A percentile compares a stretch with the other conserved stretches of the same genome.
phyloP scores from a whole-genome alignment of 805 yeast genomes.

The Saturnispora besseyi region DNA sequence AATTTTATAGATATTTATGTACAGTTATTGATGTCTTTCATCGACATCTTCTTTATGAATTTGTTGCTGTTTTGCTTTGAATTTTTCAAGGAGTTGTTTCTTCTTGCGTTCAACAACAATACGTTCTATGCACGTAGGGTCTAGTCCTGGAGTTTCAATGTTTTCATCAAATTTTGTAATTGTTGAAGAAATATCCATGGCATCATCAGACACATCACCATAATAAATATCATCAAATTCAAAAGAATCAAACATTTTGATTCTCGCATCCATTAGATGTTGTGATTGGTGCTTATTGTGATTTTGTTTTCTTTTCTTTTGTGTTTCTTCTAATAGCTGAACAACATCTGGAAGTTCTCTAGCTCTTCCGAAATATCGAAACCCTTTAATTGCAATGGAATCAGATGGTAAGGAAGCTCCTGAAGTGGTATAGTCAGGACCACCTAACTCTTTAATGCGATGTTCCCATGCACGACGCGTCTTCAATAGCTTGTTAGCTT shows the following conservation, averaged over 20 bases:
- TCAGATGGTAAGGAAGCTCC: not conserved
- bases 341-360: slow-evolving; percentile 68
- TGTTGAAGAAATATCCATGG: slow-evolving; percentile 18
- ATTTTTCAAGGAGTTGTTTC: slow-evolving; percentile 34
- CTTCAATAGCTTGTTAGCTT: slow-evolving; percentile 52
- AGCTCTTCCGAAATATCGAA: slow-evolving; percentile 77
- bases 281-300: slow-evolving; percentile 7
- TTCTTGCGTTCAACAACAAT: slow-evolving; percentile 40
- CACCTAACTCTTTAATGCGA: slow-evolving; percentile 61
- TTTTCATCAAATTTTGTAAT: not conserved
- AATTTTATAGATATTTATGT: slow-evolving; percentile 8
- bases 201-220: slow-evolving; percentile 11
- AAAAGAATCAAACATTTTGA: not conserved
- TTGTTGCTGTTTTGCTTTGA: slow-evolving; percentile 24
- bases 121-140: slow-evolving; percentile 26
- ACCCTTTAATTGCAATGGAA: slow-evolving; percentile 36
- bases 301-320: slow-evolving; percentile 16
- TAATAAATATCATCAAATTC: slow-evolving; percentile 21
- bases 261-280: slow-evolving; percentile 7
- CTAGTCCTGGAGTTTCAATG: not conserved
- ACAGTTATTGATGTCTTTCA: not conserved
- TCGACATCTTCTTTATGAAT: not conserved
- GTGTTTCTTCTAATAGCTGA: slow-evolving; percentile 32
- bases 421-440: slow-evolving; percentile 44
- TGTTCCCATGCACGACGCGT: slow-evolving; percentile 77